phyloP scores from a whole-genome alignment of 345 rosid species.

The Atalantia buxifolia region DNA sequence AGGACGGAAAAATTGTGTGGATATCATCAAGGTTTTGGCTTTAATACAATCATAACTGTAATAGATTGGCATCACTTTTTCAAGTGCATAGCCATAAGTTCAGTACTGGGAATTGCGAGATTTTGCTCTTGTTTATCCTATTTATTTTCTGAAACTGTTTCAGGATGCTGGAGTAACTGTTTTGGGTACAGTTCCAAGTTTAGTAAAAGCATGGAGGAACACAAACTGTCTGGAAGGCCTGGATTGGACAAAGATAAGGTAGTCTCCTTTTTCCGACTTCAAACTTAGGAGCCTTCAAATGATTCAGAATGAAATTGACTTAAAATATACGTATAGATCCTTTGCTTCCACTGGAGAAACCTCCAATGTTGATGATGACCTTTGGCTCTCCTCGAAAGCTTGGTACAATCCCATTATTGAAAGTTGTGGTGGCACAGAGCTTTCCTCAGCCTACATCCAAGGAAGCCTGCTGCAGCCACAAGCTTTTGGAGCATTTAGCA shows the following conservation, averaged over 20 bases:
- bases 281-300: background rate
- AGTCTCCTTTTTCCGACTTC: background rate
- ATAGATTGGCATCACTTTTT: background rate
- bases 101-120: background rate
- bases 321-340: conserved; percentile 30
- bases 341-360: conserved; percentile 78
- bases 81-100: background rate
- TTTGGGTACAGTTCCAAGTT: conserved; percentile 90
- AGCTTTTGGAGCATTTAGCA: conserved; percentile 86
- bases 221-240: conserved; percentile 65
- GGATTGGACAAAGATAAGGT: conserved; percentile 80
- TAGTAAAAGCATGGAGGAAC: conserved; percentile 84
- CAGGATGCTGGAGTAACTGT: conserved; percentile 87
- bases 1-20: background rate
- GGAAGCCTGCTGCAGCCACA: conserved; percentile 78
- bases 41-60: background rate
- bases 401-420: conserved; percentile 72
- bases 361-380: conserved; percentile 84
- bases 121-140: background rate
- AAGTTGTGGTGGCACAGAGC: conserved; percentile 91
- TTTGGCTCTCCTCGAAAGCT: conserved; percentile 89
- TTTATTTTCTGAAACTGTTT: conserved; percentile 10
- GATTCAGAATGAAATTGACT: conserved; percentile 5
- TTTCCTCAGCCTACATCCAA: conserved; percentile 68
- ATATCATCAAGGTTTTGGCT: background rate